Base-by-base conservation (phyloP, 495 filamentous ascomycete genomes). In the Hapsidospora chrysogenum region DNA sequence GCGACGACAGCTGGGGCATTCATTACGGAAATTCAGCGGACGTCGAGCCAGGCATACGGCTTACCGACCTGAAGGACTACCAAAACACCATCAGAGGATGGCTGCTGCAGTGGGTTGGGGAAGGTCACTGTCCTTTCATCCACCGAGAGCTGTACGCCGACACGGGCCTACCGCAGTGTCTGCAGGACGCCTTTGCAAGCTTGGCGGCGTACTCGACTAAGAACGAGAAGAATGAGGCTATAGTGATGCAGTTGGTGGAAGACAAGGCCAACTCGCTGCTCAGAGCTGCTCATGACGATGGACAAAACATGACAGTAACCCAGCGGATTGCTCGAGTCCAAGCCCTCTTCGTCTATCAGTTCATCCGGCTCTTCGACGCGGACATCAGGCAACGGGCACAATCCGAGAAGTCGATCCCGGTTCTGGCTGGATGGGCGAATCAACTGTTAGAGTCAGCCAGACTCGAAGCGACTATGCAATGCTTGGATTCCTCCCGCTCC, bases 271-370 rank as follows among this genome's bases (percentile, higher is more conserved):
- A 29, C 23, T 1, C 17, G 2, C 35, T 41, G 14, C 33, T 39
- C 1, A n/a, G n/a, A n/a, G n/a, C n/a, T n/a, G n/a, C n/a, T 25
- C 2, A 5, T 17, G n/a, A n/a, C n/a, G n/a, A n/a, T n/a, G n/a
- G n/a, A n/a, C n/a, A n/a, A n/a, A 26, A 6, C 11, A 26, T 11
- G 23, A 26, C 23, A 11, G 23, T 11, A 11, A 26, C 6, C 23
- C 23, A 26, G 29, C 40, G 41, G 27, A 40, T 49, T 17, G 33
- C 37, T 18, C 47, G 47, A 25, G 47, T 51, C 0, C 57, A 61
- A 26, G 49, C 56, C 0, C 42, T 62, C 4, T 41, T 61, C 14
- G 43, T 61, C 9, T 47, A 50, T 6, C 49, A 53, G 37, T 58
- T 56, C 37, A 52, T 64, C 16, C 36, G 53, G 7, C 39, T 56